These are phyloP conservation scores for Sugiyamaella castrensis DNA, from an alignment of 1,139 yeast species.

Conservation along the genomic window DNA sequence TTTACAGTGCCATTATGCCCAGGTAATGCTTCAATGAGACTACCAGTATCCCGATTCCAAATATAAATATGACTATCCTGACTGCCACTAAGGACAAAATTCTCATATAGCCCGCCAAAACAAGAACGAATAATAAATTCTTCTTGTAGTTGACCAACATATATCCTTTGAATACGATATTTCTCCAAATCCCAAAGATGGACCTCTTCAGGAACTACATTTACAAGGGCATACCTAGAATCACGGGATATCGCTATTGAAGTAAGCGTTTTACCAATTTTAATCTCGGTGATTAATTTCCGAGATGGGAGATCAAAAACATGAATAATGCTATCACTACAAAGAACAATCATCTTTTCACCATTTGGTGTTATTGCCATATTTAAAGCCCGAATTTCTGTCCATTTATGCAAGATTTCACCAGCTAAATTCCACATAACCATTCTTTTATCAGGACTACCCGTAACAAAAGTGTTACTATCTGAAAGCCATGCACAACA, in stretches of 20 bases:
- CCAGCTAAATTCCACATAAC: constrained; percentile 51
- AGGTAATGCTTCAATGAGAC: constrained; percentile 56
- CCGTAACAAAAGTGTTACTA: constrained; percentile 61
- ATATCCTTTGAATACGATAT: constrained; percentile 54
- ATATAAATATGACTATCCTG: constrained; percentile 77
- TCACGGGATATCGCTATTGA: constrained; percentile 48
- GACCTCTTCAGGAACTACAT: constrained; percentile 71
- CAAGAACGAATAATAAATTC: constrained; percentile 72
- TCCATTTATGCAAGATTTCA: constrained; percentile 41
- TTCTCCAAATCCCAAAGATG: constrained; percentile 70
- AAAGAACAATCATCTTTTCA: constrained; percentile 57
- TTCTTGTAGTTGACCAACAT: constrained; percentile 64
- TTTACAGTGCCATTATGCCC: constrained; percentile 73
- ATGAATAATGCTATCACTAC: constrained; percentile 44
- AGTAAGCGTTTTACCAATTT: constrained; percentile 40
- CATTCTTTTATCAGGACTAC: constrained; percentile 75
- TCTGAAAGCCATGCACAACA: constrained; percentile 73
- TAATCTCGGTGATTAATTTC: constrained; percentile 34
- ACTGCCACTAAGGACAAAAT: constrained; percentile 73
- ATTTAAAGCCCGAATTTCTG: constrained; percentile 59
- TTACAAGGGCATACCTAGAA: constrained; percentile 52
- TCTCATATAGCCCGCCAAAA: constrained; percentile 69
- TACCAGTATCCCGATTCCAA: constrained; percentile 77
- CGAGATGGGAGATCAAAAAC: constrained; percentile 47
- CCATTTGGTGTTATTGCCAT: constrained; percentile 67